Conservation (phyloP, 2,329 filamentous ascomycete genomes). For the Ophiocordyceps polyrhachis-furcata region DNA sequence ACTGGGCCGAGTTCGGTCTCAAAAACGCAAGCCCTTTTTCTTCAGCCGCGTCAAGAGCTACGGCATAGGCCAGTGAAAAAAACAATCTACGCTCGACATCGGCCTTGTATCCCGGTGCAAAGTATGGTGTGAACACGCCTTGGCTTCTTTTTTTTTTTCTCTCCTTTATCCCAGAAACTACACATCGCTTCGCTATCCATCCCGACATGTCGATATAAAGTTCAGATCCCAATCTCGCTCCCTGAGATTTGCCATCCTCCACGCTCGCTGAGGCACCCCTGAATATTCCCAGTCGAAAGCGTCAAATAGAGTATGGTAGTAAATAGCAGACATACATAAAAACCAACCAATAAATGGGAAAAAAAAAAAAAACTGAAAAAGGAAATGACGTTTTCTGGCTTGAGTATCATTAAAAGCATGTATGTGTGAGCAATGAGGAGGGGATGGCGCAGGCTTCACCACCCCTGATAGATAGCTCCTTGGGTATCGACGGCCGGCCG, state of each 20-base stretch:
- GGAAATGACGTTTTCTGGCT: too few relatives aligned
- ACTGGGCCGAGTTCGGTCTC: conserved; percentile 64
- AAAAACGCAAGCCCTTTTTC: conserved; percentile 45
- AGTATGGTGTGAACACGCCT: not conserved
- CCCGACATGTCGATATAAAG: not conserved
- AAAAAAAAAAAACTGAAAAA: too few relatives aligned
- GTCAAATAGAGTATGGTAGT: not conserved
- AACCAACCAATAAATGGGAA: too few relatives aligned
- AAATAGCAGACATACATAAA: too few relatives aligned
- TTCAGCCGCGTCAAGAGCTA: conserved; percentile 50
- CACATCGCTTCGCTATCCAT: not conserved
- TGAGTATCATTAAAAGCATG: too few relatives aligned
- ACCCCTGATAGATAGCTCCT: not conserved
- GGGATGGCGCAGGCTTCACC: too few relatives aligned
- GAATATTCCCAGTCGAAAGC: not conserved
- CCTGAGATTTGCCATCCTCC: not conserved
- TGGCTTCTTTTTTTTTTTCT: not conserved
- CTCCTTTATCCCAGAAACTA: not conserved
- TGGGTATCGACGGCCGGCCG: not conserved
- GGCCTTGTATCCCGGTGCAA: not conserved
- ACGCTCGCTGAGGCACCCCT: not conserved
- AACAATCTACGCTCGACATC: not conserved
- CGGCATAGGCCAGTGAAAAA: conserved; percentile 22
- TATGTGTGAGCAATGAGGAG: too few relatives aligned
- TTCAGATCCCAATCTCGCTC: not conserved